Percentiles rank a stretch among this genome's conserved stretches.
phyloP scores from a whole-genome alignment of 345 rosid species.

The Cardamine chenopodiifolia region DNA sequence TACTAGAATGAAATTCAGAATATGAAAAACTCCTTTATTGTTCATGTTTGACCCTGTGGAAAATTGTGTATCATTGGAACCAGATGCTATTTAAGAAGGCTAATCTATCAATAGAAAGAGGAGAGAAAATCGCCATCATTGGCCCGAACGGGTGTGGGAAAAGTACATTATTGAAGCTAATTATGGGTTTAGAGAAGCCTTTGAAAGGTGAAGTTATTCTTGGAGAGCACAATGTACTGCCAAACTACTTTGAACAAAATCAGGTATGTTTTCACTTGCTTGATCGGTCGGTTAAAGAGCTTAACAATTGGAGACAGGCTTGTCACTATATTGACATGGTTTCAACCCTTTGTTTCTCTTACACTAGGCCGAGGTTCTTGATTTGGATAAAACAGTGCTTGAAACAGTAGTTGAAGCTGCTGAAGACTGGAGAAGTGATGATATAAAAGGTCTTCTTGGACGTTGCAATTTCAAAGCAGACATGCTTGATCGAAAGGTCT shows the following conservation, averaged over 20 bases:
- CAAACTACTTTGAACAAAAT: slow-evolving; percentile 98
- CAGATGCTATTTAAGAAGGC: slow-evolving; percentile 78
- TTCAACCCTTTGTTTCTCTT: slow-evolving; percentile 16
- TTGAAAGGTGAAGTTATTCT: slow-evolving; percentile 67
- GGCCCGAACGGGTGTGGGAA: slow-evolving; percentile 99
- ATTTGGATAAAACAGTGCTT: slow-evolving; percentile 83
- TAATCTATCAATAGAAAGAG: slow-evolving; percentile 73
- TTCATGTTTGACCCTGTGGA: slow-evolving; percentile 17
- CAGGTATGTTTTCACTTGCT: slow-evolving; percentile 55
- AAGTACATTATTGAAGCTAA: slow-evolving; percentile 82
- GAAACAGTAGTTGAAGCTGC: slow-evolving; percentile 89
- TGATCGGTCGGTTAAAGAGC: not conserved
- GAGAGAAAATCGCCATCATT: slow-evolving; percentile 85
- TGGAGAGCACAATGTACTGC: slow-evolving; percentile 92
- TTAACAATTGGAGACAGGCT: not conserved
- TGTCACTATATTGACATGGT: slow-evolving; percentile 4
- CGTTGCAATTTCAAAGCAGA: slow-evolving; percentile 97
- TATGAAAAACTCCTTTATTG: not conserved
- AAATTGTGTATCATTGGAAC: slow-evolving; percentile 17
- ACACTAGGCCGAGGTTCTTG: slow-evolving; percentile 88
- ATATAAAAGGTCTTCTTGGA: slow-evolving; percentile 94
- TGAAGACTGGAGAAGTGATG: slow-evolving; percentile 93
- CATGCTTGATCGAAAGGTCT: slow-evolving; percentile 92
- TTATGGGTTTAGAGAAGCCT: slow-evolving; percentile 83
- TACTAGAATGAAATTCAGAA: slow-evolving; percentile 2